Evolutionary conservation across 257 asterid species (phyloP).

Genomic region (Gentiana dahurica): DNA sequence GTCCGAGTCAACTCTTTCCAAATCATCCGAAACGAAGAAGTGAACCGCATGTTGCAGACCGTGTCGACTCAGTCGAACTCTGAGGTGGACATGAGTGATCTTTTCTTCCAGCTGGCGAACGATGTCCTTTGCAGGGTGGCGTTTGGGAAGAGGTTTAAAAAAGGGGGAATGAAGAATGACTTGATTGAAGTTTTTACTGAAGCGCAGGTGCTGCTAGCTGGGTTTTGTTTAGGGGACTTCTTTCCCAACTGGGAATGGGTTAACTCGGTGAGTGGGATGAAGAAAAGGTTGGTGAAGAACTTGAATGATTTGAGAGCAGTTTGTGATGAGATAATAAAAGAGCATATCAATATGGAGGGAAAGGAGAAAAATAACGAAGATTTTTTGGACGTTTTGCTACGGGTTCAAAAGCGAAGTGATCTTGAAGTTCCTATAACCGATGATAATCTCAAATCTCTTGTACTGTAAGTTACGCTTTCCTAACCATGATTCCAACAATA

Average conservation of each 20-base stretch:
- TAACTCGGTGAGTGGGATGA: conserved; percentile 25
- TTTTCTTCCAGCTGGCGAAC: conserved; percentile 22
- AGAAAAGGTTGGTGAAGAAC: conserved; percentile 23
- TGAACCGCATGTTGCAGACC: conserved; percentile 13
- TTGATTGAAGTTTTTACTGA: conserved; percentile 25
- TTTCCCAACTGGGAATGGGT: conserved; percentile 31
- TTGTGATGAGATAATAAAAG: conserved; percentile 27
- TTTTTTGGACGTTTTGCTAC: conserved; percentile 27
- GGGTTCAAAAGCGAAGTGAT: conserved; percentile 20
- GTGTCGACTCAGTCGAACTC: conserved; percentile 4
- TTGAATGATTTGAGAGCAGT: conserved; percentile 23
- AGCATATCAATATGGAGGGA: conserved; percentile 8
- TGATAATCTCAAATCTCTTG: conserved; percentile 34
- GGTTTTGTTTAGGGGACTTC: conserved; percentile 27
- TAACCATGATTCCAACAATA: too few species aligned
- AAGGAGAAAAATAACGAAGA: conserved; percentile 8
- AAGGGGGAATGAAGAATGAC: conserved; percentile 6
- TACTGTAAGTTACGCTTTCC: conserved; percentile 1
- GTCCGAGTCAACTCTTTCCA: conserved; percentile 23
- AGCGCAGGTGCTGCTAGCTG: conserved; percentile 26
- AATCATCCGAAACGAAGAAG: conserved; percentile 22
- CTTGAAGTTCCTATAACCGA: conserved; percentile 31
- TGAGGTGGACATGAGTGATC: conserved; percentile 20
- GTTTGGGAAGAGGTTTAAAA: conserved; percentile 25
- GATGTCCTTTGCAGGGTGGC: conserved; percentile 29